Evolutionary conservation across 148 eudicot genomes (phyloP).

Genomic region (Silene uniflora): DNA sequence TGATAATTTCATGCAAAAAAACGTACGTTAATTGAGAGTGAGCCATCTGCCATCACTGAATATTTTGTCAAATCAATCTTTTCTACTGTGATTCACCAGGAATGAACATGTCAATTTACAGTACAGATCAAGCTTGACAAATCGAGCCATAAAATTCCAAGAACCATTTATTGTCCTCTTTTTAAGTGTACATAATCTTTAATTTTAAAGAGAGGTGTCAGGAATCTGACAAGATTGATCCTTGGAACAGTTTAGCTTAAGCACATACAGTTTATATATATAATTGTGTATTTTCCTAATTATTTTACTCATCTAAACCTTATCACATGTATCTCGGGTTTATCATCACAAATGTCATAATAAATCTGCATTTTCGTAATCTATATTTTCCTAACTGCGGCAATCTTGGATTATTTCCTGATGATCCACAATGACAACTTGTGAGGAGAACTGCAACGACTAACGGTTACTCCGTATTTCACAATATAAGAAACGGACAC

Average conservation of each 20-base stretch:
- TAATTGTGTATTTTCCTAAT: too few relatives aligned
- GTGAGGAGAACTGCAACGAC: neutral
- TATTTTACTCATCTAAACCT: too few relatives aligned
- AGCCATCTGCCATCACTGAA: slow-evolving; percentile 1
- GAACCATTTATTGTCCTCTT: slow-evolving; percentile 5
- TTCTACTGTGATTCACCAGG: neutral
- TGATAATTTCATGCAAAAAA: slow-evolving; percentile 30
- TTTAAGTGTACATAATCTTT: neutral
- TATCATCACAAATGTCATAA: neutral
- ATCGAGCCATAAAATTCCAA: slow-evolving; percentile 16
- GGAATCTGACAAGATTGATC: too few relatives aligned
- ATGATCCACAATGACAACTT: neutral
- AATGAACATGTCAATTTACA: slow-evolving; percentile 17
- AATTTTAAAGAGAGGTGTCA: too few relatives aligned
- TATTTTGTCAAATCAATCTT: slow-evolving; percentile 15
- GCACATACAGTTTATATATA: neutral
- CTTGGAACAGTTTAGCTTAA: neutral
- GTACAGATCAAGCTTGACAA: neutral
- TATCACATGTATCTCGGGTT: neutral
- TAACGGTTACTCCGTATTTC: neutral
- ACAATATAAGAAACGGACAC: neutral
- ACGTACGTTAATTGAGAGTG: slow-evolving; percentile 7
- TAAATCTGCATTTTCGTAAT: too few relatives aligned
- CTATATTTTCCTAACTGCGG: neutral
- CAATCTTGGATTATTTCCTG: neutral